These are phyloP conservation scores for Globisporangium splendens DNA, from an alignment of 352 stramenopile species.

Conservation along the genomic window DNA sequence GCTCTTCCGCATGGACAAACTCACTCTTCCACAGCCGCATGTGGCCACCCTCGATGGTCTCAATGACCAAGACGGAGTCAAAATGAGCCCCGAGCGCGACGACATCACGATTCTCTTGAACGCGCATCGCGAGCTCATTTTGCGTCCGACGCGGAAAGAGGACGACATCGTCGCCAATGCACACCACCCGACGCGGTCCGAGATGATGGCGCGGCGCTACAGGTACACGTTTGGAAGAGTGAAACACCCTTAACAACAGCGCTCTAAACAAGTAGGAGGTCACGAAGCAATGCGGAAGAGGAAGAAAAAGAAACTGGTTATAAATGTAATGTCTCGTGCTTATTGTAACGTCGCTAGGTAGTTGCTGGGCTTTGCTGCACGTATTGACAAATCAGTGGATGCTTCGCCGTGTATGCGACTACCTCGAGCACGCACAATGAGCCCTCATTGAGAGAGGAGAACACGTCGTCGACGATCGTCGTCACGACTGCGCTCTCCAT, in stretches of 20 bases:
- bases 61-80: neutral
- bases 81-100: conserved; percentile 5
- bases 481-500: conserved; percentile 30
- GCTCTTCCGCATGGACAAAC: conserved; percentile 11
- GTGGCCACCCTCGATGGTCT: neutral
- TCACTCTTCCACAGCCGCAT: neutral
- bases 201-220: conserved; percentile 59
- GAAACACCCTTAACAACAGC: neutral
- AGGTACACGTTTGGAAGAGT: conserved; percentile 41
- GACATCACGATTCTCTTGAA: conserved; percentile 58
- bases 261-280: neutral
- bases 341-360: neutral
- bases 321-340: no score
- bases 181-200: conserved; percentile 23
- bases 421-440: conserved; percentile 1
- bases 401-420: conserved; percentile 8
- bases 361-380: neutral
- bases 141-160: conserved; percentile 29
- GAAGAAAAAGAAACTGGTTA: no score
- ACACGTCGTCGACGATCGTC: conserved; percentile 26
- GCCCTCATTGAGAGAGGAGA: neutral
- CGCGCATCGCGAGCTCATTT: conserved; percentile 29
- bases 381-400: neutral
- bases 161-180: conserved; percentile 9
- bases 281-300: neutral